Evolutionary conservation across 2,329 filamentous ascomycete genomes (phyloP), one percentile per base, ranked within the genome.

Genomic region (Penicillium sp.): DNA sequence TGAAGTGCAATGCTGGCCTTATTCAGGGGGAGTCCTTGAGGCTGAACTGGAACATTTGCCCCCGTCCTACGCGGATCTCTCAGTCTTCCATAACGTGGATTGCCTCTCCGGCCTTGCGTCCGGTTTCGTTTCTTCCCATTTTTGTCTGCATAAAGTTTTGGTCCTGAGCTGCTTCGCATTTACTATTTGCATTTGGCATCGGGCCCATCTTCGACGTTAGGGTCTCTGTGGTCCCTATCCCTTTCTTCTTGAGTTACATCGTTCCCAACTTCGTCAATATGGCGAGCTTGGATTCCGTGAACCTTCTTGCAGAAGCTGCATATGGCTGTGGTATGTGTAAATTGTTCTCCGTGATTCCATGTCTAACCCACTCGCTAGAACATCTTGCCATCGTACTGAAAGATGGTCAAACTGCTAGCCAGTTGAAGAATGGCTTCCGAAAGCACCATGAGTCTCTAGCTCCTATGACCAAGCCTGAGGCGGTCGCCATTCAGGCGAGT

Each of bases 311-410:
- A 2, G 71, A 73, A 54, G 70, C 72, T 7, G 71, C 70, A 47
- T 75, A 65, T 56, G 72, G 72, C 49, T 75, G 72, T 53, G 72
- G 72, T 75, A 72, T 59, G 71, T 52, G 10, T 43, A 51, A 42
- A 26, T 18, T 21, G 10, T 8, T 16, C 21, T 7, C 6, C 10
- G 10, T 51, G 45, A 4, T 15, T 21, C 43, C 24, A 38, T 49
- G 24, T 34, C 29, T 68, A 50, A 68, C 54, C 9, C 16, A 21
- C 36, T 24, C 26, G 45, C 56, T 23, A 76, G 73, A 74, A 58
- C 73, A 76, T 59, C 66, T 76, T 52, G 68, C 68, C 29, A 54
- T 64, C 13, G 52, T 68, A 31, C 54, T 75, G 47, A 63, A 68
- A 31, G 63, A 72, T 39, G 62, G 63, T 29, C 57, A 62, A 42